Evolutionary conservation across 768 basidiomycete genomes (phyloP).

Genomic region (Boletus sp.): DNA sequence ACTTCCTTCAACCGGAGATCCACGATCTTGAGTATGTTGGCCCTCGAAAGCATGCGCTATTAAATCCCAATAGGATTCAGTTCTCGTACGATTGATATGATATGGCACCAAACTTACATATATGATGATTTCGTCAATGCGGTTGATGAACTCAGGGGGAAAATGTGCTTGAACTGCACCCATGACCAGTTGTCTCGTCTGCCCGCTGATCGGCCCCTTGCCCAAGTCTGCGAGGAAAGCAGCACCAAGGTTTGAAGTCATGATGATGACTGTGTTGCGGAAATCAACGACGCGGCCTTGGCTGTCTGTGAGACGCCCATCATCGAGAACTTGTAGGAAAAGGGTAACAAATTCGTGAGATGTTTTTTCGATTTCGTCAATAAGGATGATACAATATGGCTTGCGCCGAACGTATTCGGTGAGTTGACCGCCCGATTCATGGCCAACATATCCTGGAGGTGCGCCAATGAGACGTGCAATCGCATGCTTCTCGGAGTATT

Average conservation of each 20-base stretch:
- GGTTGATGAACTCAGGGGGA: slow-evolving; percentile 91
- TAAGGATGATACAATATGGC: slow-evolving; percentile 82
- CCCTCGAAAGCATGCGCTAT: slow-evolving; percentile 76
- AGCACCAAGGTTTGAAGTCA: slow-evolving; percentile 92
- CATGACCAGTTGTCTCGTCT: slow-evolving; percentile 69
- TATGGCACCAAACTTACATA: slow-evolving; percentile 40
- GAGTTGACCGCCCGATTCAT: slow-evolving; percentile 86
- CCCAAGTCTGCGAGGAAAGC: slow-evolving; percentile 71
- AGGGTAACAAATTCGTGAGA: slow-evolving; percentile 71
- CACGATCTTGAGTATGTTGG: slow-evolving; percentile 81
- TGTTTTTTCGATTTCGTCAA: slow-evolving; percentile 92
- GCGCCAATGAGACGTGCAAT: slow-evolving; percentile 68
- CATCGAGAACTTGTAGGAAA: slow-evolving; percentile 85
- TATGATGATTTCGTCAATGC: slow-evolving; percentile 83
- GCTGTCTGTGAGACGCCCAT: slow-evolving; percentile 88
- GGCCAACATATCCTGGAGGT: slow-evolving; percentile 89
- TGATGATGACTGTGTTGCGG: slow-evolving; percentile 89
- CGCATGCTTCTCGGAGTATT: slow-evolving; percentile 85
- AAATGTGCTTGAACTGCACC: slow-evolving; percentile 80
- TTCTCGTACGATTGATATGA: background rate
- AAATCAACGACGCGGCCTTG: slow-evolving; percentile 90
- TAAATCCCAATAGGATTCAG: slow-evolving; percentile 30
- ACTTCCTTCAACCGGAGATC: slow-evolving; percentile 86
- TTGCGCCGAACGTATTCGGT: slow-evolving; percentile 92
- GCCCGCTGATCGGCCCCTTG: slow-evolving; percentile 62